Conservation (phyloP, 306 rosid species). For the Benincasa hispida region DNA sequence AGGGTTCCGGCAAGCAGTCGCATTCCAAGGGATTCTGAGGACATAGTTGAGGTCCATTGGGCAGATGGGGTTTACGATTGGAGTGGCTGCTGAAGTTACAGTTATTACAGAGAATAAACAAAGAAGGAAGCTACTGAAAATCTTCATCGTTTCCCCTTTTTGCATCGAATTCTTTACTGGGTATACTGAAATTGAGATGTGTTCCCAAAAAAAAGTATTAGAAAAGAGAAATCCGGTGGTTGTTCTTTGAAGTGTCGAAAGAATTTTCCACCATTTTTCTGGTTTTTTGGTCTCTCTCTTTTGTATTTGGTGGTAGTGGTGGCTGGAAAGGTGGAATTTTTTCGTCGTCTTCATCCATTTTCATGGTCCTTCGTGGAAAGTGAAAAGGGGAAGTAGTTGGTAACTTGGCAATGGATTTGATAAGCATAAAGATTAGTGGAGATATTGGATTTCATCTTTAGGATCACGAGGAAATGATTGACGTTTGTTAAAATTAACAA, state of each 20-base stretch:
- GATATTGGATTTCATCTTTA: background rate
- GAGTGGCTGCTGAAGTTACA: conserved; percentile 12
- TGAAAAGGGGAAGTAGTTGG: background rate
- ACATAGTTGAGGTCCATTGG: conserved; percentile 71
- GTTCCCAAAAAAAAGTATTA: background rate
- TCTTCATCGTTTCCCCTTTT: background rate
- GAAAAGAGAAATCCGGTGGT: background rate
- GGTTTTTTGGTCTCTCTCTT: background rate
- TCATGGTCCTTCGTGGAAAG: background rate
- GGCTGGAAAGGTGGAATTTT: background rate
- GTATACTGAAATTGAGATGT: background rate
- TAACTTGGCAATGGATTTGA: background rate
- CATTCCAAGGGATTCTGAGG: conserved; percentile 52
- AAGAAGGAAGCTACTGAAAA: background rate
- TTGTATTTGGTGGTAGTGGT: background rate
- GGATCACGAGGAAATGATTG: background rate
- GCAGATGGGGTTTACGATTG: conserved; percentile 28
- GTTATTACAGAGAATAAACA: conserved; percentile 1
- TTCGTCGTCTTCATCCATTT: background rate
- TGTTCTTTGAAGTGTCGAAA: background rate
- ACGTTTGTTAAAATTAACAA: no score
- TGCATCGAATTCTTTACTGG: background rate
- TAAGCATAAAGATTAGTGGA: background rate
- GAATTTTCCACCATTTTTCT: background rate
- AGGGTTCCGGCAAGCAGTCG: conserved; percentile 41